Base-by-base conservation (phyloP, 1,284 basidiomycete species). In the Kalmanozyma brasiliensis region DNA sequence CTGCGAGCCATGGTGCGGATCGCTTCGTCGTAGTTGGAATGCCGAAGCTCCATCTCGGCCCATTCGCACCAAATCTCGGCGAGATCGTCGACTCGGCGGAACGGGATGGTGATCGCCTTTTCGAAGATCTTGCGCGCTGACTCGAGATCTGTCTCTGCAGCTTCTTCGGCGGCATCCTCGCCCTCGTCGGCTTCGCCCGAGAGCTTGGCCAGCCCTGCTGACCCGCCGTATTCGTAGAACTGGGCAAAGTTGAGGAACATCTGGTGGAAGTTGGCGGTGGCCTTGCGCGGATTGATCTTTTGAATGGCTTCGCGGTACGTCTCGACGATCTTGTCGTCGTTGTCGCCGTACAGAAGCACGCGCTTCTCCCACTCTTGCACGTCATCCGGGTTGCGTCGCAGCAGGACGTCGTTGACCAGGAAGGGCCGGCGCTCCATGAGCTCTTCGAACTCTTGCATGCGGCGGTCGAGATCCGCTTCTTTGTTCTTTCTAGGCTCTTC, bases 331-430 rank as follows among this genome's bases (percentile, higher is more conserved):
- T 94, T 94, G 73, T 91, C 92, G 81, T 98, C 95, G 75, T 97
- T 88, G 47, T 93, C 90, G 13, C 91, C 95, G 87, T 90, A 94
- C 36, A 98, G 84, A 4, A 93, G 93, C n/a, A 98, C 88, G 10
- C 94, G 86, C 84, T 98, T 98, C 84, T 98, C 95, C 96, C 96
- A 99, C 82, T 99, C 96, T 76, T 96, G 94, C 0, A 98, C 95
- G 77, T 99, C 96, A 78, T 98, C 93, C 0, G 93, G 92, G 85
- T 99, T 99, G 73, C 96, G 86, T 55, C 96, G 86, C 23, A 98
- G 84, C 26, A 98, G 84, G 3, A 98, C 96, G 74, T 98, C 94
- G 80, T 98, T 99, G 51, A 97, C 90, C 59, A 98, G 85, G 87
- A 98, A 98, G 3, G 94, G 96, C 74, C 96, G 84, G 37, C 94